These are phyloP conservation scores for Botryotinia globosa DNA, from an alignment of 2,329 filamentous ascomycete genomes.

Conservation along the genomic window DNA sequence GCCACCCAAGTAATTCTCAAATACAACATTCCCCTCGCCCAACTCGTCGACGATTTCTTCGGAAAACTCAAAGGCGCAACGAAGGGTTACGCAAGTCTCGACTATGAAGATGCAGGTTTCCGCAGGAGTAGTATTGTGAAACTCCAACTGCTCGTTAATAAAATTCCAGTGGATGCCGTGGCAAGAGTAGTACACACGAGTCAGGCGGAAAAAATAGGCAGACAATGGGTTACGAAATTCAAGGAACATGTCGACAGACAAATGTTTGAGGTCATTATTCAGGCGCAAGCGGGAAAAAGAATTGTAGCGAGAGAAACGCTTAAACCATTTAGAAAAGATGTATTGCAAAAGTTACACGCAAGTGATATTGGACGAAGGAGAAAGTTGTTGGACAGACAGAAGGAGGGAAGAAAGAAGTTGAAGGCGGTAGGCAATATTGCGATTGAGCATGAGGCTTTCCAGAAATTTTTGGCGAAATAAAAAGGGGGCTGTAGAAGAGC, in stretches of 20 bases:
- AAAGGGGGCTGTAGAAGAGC: not conserved
- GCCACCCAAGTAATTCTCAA: slow-evolving; percentile 90
- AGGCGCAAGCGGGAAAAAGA: slow-evolving; percentile 77
- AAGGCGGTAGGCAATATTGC: slow-evolving; percentile 83
- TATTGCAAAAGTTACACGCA: slow-evolving; percentile 88
- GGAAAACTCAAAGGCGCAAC: slow-evolving; percentile 91
- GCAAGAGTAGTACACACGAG: slow-evolving; percentile 82
- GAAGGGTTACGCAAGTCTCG: slow-evolving; percentile 92
- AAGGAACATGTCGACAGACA: slow-evolving; percentile 95
- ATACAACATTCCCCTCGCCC: slow-evolving; percentile 83
- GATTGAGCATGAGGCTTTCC: slow-evolving; percentile 96
- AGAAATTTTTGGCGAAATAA: slow-evolving; percentile 84
- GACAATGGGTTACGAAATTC: slow-evolving; percentile 91
- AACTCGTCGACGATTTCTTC: slow-evolving; percentile 95
- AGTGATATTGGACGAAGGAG: slow-evolving; percentile 77
- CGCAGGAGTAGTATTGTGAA: slow-evolving; percentile 77
- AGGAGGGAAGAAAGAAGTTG: slow-evolving; percentile 87
- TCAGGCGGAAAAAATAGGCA: slow-evolving; percentile 76
- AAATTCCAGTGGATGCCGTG: slow-evolving; percentile 88
- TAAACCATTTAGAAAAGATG: slow-evolving; percentile 95
- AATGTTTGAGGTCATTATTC: slow-evolving; percentile 96
- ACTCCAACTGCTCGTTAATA: slow-evolving; percentile 90
- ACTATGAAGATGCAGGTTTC: slow-evolving; percentile 96
- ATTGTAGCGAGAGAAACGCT: slow-evolving; percentile 91
- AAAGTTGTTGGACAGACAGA: slow-evolving; percentile 94